Percentiles rank a stretch among this genome's conserved stretches.
Conservation (phyloP, 345 rosid species). For the Eucalyptus leucophloia region DNA sequence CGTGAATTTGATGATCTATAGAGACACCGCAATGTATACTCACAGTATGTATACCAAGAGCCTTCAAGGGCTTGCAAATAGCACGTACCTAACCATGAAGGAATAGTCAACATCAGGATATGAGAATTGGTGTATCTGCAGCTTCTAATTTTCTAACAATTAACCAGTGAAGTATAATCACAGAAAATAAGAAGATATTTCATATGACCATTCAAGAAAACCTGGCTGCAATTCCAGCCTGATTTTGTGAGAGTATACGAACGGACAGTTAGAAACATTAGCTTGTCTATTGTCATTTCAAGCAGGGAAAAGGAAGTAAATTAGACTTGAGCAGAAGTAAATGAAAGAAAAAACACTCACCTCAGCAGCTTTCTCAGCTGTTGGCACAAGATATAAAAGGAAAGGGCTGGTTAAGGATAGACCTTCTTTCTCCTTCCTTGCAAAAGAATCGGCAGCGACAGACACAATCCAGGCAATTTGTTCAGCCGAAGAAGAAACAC, state of each 20-base stretch:
- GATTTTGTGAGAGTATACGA: not conserved
- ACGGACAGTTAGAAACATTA: not conserved
- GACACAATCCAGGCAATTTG: conserved; percentile 88
- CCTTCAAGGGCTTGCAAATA: conserved; percentile 76
- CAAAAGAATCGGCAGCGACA: conserved; percentile 57
- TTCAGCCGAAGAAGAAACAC: conserved; percentile 34
- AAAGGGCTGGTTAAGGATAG: conserved; percentile 36
- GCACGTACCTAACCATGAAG: conserved; percentile 46
- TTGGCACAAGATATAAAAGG: conserved; percentile 67
- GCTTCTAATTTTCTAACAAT: not conserved
- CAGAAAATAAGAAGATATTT: not conserved
- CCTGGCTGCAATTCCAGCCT: too few relatives aligned
- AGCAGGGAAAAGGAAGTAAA: not conserved
- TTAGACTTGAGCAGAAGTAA: not conserved
- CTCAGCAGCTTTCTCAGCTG: conserved; percentile 74
- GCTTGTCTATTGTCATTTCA: not conserved
- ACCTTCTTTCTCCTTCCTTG: conserved; percentile 59
- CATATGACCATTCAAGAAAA: not conserved
- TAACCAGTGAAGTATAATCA: not conserved
- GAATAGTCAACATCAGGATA: not conserved
- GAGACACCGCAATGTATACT: conserved; percentile 72
- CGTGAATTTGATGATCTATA: conserved; percentile 67
- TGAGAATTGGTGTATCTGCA: not conserved
- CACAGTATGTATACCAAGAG: conserved; percentile 74
- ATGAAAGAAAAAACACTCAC: conserved; percentile 11